These are phyloP conservation scores for Pichia manshurica DNA, from an alignment of 805 yeast species.

Conservation along the genomic window DNA sequence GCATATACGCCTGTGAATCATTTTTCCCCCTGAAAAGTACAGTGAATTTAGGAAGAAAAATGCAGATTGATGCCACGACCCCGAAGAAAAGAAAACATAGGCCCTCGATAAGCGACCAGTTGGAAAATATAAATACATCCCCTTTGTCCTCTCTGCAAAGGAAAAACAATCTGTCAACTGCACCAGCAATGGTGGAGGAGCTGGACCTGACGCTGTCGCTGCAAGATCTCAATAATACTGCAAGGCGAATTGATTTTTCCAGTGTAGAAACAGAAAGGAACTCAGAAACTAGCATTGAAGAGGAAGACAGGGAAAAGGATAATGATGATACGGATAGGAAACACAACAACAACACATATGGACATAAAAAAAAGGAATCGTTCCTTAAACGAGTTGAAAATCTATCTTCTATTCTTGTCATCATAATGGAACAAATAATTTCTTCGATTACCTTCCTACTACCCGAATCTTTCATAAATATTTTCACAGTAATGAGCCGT, in stretches of 20 bases:
- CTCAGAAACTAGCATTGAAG: background rate
- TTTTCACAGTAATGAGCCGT: constrained; percentile 21
- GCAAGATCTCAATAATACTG: background rate
- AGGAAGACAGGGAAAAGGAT: background rate
- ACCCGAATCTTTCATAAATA: constrained; percentile 22
- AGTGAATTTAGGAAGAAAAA: no score
- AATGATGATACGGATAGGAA: background rate
- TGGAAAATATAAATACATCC: constrained; percentile 3
- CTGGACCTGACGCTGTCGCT: background rate
- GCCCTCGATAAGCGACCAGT: constrained; percentile 8
- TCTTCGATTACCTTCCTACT: constrained; percentile 23
- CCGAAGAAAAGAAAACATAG: constrained; percentile 1
- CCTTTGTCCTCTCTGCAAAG: background rate
- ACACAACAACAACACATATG: background rate
- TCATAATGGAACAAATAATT: constrained; percentile 25
- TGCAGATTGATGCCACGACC: background rate
- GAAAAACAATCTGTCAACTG: background rate
- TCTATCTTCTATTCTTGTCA: constrained; percentile 21
- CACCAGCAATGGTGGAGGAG: background rate
- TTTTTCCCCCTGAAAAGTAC: no score
- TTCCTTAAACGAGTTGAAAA: constrained; percentile 14
- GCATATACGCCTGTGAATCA: background rate
- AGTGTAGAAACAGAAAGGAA: background rate
- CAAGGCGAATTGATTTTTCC: background rate
- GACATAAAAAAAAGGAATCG: background rate